Conservation (phyloP, 2,329 filamentous ascomycete species). For the Dactylella cylindrospora region DNA sequence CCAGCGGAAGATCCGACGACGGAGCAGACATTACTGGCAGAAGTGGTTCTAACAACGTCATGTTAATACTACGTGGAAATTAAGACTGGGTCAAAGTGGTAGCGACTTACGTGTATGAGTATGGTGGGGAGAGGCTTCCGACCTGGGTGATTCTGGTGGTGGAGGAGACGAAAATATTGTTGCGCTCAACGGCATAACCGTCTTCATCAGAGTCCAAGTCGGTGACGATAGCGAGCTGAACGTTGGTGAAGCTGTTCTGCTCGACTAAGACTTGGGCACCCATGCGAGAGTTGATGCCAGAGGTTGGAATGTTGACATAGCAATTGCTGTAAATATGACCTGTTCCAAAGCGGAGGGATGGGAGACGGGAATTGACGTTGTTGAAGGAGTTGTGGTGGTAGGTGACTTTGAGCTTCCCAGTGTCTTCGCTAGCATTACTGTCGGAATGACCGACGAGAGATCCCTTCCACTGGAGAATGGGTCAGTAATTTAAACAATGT, state of each 20-base stretch:
- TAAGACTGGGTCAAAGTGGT: not conserved
- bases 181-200: constrained; percentile 54
- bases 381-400: constrained; percentile 68
- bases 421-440: constrained; percentile 62
- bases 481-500: not conserved
- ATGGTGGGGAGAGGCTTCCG: constrained; percentile 51
- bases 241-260: constrained; percentile 58
- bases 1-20: constrained; percentile 20
- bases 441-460: constrained; percentile 64
- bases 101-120: constrained; percentile 50
- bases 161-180: constrained; percentile 55
- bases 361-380: constrained; percentile 66
- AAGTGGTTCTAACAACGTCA: constrained; percentile 12
- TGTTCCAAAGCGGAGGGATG: constrained; percentile 66
- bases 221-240: constrained; percentile 52
- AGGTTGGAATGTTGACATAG: constrained; percentile 50
- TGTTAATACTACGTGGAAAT: not conserved
- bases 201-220: constrained; percentile 56
- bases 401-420: constrained; percentile 64
- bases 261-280: constrained; percentile 63
- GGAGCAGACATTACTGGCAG: constrained; percentile 25
- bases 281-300: constrained; percentile 61
- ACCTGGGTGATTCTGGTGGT: constrained; percentile 51
- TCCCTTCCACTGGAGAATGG: constrained; percentile 61
- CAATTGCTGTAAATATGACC: constrained; percentile 60